Conservation (phyloP, 208 protist genomes). For the Acanthamoeba royreba region DNA sequence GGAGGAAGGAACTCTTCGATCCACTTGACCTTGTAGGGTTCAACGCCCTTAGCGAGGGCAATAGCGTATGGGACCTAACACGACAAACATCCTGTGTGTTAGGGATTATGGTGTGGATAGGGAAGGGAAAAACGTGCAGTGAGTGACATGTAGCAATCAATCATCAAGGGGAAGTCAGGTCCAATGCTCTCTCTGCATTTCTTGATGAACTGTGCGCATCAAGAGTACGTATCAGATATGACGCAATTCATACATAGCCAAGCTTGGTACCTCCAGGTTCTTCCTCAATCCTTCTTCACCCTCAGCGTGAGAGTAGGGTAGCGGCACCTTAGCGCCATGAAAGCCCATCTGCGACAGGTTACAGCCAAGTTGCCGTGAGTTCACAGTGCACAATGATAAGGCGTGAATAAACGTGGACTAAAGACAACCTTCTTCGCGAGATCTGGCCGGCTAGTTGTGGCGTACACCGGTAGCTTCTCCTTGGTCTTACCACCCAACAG, state of each 20-base stretch:
- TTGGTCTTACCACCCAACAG: constrained; percentile 75
- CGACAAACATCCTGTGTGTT: too few species aligned
- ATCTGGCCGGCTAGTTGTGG: constrained; percentile 64
- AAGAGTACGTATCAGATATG: neutral
- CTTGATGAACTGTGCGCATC: neutral
- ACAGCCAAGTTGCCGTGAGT: neutral
- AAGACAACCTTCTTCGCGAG: constrained; percentile 54
- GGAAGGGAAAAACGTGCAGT: neutral
- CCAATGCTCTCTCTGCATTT: constrained; percentile 57
- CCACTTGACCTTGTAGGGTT: constrained; percentile 66
- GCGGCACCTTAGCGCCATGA: constrained; percentile 69
- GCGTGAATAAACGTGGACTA: neutral
- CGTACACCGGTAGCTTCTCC: constrained; percentile 68
- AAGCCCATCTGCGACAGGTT: constrained; percentile 45
- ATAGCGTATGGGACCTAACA: constrained; percentile 70
- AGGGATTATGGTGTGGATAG: neutral
- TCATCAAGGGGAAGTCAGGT: constrained; percentile 70
- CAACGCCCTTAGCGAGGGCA: constrained; percentile 46
- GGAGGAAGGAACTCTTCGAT: constrained; percentile 68
- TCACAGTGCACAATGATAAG: neutral
- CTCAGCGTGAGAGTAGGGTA: constrained; percentile 73
- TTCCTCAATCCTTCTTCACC: constrained; percentile 70
- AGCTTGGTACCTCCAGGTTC: constrained; percentile 54
- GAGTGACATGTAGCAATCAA: constrained; percentile 72
- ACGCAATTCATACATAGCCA: neutral